Evolutionary conservation across 306 rosid genomes (phyloP).

Genomic region (Comarum palustre): DNA sequence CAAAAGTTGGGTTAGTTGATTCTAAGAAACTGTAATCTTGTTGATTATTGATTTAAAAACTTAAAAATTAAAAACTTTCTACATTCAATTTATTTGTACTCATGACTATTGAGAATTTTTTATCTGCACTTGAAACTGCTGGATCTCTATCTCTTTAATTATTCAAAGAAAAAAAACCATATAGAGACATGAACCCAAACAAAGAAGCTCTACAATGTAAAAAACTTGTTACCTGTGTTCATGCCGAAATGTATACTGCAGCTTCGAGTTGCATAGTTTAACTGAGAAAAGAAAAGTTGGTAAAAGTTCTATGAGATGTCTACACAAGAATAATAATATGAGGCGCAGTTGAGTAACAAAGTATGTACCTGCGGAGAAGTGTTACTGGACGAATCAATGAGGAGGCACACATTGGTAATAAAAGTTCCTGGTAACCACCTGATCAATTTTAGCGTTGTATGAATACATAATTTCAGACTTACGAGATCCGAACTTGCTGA

Average conservation of each 20-base stretch:
- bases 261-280: neutral
- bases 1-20: too few species aligned
- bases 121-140: neutral
- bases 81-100: neutral
- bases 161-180: too few species aligned
- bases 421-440: neutral
- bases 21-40: too few species aligned
- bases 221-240: neutral
- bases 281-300: neutral
- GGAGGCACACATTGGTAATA: neutral
- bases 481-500: slow-evolving; percentile 47
- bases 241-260: neutral
- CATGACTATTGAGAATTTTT: neutral
- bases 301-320: too few species aligned
- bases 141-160: neutral
- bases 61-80: too few species aligned
- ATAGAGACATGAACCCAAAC: neutral
- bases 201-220: neutral
- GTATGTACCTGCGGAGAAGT: neutral
- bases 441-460: slow-evolving; percentile 45
- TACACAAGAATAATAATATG: too few species aligned
- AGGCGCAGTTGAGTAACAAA: neutral
- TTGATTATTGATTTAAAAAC: too few species aligned
- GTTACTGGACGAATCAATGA: neutral
- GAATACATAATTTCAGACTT: slow-evolving; percentile 33